Evolutionary conservation across 192 early-diverging fungal species (phyloP).

Genomic region (Coemansia sp.): DNA sequence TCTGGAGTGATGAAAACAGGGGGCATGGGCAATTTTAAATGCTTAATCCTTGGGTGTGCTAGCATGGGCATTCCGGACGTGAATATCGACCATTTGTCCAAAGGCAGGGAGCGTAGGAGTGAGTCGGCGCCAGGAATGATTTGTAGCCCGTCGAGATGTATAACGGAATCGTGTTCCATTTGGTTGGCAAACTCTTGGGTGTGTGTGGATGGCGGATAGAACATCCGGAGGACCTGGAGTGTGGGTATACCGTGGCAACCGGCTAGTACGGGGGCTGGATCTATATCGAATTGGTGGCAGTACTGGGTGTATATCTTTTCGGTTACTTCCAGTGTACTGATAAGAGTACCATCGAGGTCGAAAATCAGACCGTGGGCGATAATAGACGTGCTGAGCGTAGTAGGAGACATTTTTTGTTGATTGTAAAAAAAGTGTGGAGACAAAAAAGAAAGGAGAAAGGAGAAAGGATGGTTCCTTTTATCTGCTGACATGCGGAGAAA

Average conservation of each 20-base stretch:
- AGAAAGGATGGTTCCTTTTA: not conserved
- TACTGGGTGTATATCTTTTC: slow-evolving; percentile 26
- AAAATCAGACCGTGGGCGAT: slow-evolving; percentile 12
- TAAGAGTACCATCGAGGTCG: slow-evolving; percentile 37
- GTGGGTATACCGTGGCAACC: slow-evolving; percentile 45
- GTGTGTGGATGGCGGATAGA: slow-evolving; percentile 22
- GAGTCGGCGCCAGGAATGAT: slow-evolving; percentile 22
- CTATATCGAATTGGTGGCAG: slow-evolving; percentile 14
- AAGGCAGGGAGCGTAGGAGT: slow-evolving; percentile 10
- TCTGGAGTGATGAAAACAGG: slow-evolving; percentile 29
- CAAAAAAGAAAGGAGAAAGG: not conserved
- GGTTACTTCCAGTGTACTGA: slow-evolving; percentile 24
- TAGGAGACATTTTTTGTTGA: not conserved
- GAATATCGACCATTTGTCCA: slow-evolving; percentile 26
- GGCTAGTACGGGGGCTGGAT: slow-evolving; percentile 19
- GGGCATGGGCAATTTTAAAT: slow-evolving; percentile 21
- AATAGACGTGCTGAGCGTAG: not conserved
- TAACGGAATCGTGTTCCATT: slow-evolving; percentile 21
- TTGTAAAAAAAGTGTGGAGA: not conserved
- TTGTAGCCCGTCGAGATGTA: slow-evolving; percentile 13
- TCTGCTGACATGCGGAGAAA: not conserved
- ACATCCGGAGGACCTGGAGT: slow-evolving; percentile 28
- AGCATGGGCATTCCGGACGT: slow-evolving; percentile 38
- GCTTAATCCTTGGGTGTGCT: slow-evolving; percentile 29
- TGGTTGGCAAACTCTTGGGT: slow-evolving; percentile 22